Conservation (phyloP, 305 asterid genomes). For the Fraxinus velutina region DNA sequence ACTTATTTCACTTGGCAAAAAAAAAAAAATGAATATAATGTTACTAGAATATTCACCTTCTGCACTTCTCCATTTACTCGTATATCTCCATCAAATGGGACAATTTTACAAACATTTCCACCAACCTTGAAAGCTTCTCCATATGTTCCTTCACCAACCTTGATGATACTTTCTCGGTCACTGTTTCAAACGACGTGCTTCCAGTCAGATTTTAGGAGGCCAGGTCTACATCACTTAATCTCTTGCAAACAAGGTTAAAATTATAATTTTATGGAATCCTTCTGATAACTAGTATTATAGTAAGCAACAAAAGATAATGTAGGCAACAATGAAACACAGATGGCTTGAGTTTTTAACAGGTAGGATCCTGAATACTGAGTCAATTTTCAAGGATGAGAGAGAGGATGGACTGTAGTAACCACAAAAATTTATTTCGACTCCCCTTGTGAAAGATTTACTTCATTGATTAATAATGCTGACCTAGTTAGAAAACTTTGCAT, state of each 20-base stretch:
- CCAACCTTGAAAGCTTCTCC: constrained; percentile 97
- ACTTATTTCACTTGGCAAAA: constrained; percentile 6
- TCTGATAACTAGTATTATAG: not conserved
- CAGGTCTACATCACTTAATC: not conserved
- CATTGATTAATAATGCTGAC: constrained; percentile 5
- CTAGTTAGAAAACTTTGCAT: constrained; percentile 5
- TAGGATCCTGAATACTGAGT: not conserved
- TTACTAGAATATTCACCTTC: constrained; percentile 48
- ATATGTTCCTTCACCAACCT: constrained; percentile 92
- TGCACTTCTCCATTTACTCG: constrained; percentile 84
- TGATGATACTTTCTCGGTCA: constrained; percentile 48
- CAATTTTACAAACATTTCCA: constrained; percentile 74
- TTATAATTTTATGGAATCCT: not conserved
- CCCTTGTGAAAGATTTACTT: constrained; percentile 14
- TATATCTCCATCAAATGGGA: constrained; percentile 82
- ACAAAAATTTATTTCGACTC: constrained; percentile 12
- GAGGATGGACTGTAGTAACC: constrained; percentile 9
- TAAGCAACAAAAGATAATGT: constrained; percentile 14
- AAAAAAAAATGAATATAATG: not conserved
- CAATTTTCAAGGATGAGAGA: constrained; percentile 9
- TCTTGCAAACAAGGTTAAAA: constrained; percentile 7
- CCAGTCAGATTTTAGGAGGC: constrained; percentile 15
- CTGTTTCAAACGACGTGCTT: constrained; percentile 39
- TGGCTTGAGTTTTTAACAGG: constrained; percentile 3
- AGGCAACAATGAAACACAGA: not conserved